Base-by-base conservation (phyloP, 768 basidiomycete species). In the Rhodotorula toruloides region DNA sequence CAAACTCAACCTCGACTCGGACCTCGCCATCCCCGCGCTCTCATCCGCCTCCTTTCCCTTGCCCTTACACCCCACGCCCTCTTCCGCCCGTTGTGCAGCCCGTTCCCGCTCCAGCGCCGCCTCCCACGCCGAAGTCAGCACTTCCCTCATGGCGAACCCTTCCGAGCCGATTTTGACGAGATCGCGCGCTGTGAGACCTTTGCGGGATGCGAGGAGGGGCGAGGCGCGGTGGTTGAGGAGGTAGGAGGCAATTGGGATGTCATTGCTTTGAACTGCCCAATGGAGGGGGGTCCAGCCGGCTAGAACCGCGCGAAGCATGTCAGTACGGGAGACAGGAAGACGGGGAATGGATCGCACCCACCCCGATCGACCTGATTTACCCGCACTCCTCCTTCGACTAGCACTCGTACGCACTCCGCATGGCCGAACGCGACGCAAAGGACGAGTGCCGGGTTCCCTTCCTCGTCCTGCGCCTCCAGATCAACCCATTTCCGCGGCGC, bases 251-350 rank as follows among this genome's bases (percentile, higher is more conserved):
- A 98, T 80, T 4, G 92, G 92, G 5, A 93, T 89, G 39, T 94
- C 91, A 19, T 90, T 86, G 43, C 90, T 80, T 57, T 98, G 79
- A 13, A 89, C 89, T 13, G 94, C 91, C 79, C 94, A 87, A 74
- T 97, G 94, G 19, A 99, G 81, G 6, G 93, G 86, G 16, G 90
- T 91, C 96, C 96, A 98, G 40, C 94, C 93, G 66, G 84, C 92
- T 96, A 73, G 27, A 10, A 17, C 19, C 25, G 29, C 36, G 22
- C 12, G 16, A 58, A 6, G 13, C 12, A 27, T 27, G 2, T 2
- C 34, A 22, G 14, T 43, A 29, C 7, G 22, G 37, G 13, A 9
- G 52, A 53, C 10, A 11, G 46, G 29, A 8, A 10, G 54, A 48
- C 29, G 13, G 31, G 25, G 27, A n/a, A 29, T 32, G 19, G 27